Evolutionary conservation across 176 grass and related monocot species (phyloP).

Genomic region (Eragrostis nindensis): DNA sequence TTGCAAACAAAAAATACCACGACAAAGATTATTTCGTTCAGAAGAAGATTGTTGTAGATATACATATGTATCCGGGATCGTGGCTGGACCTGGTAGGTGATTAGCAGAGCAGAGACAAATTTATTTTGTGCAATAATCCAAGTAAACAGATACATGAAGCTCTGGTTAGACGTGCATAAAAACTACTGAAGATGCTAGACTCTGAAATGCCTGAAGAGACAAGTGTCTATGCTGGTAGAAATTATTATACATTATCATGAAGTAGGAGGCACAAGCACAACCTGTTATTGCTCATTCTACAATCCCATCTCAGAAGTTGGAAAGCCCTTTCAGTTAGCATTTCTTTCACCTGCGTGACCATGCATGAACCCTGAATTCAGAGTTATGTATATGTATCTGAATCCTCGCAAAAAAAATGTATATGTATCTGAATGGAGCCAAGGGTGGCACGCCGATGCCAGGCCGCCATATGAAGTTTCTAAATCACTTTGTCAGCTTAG

Average conservation of each 20-base stretch:
- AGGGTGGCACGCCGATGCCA: not conserved
- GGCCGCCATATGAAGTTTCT: not conserved
- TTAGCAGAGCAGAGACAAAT: not conserved
- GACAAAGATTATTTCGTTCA: not conserved
- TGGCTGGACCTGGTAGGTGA: constrained; percentile 43
- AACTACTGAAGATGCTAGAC: not conserved
- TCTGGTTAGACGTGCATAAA: not conserved
- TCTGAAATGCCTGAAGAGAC: not conserved
- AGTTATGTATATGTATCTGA: too few relatives aligned
- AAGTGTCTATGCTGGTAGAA: not conserved
- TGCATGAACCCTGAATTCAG: too few relatives aligned
- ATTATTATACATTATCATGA: constrained; percentile 24
- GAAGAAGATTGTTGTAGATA: not conserved
- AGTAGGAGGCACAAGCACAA: not conserved
- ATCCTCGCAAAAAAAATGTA: too few relatives aligned
- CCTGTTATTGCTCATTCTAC: not conserved
- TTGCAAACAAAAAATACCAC: not conserved
- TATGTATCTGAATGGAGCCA: too few relatives aligned
- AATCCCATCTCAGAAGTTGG: too few relatives aligned
- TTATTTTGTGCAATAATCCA: constrained; percentile 34
- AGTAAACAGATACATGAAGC: not conserved
- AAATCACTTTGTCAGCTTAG: not conserved
- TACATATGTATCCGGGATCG: constrained; percentile 17
- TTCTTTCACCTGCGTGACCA: too few relatives aligned
- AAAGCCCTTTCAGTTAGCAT: too few relatives aligned